These are phyloP conservation scores for Cladosporium velox DNA, from an alignment of 2,329 filamentous ascomycete genomes.

Conservation along the genomic window DNA sequence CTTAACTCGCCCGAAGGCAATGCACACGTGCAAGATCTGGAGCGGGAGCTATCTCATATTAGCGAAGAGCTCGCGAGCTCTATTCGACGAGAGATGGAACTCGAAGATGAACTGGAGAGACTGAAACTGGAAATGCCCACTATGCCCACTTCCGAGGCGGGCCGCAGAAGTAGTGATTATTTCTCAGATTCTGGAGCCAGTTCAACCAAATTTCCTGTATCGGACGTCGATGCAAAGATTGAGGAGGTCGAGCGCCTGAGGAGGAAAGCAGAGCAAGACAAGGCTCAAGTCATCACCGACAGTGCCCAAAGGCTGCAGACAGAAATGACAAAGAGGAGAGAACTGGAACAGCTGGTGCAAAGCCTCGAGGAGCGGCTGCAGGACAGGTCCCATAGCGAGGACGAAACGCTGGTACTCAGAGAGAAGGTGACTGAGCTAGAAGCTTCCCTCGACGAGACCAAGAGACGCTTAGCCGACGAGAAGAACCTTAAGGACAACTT, in stretches of 20 bases:
- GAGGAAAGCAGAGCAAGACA: constrained; percentile 84
- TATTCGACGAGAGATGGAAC: constrained; percentile 91
- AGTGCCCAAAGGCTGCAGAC: constrained; percentile 85
- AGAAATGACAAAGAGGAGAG: constrained; percentile 73
- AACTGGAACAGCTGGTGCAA: constrained; percentile 81
- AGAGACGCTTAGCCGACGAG: constrained; percentile 80
- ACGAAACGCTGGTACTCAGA: constrained; percentile 43
- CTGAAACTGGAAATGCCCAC: constrained; percentile 73
- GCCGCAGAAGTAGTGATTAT: constrained; percentile 89
- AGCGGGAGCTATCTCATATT: constrained; percentile 91
- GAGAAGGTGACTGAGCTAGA: constrained; percentile 76
- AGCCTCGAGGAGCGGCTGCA: constrained; percentile 77
- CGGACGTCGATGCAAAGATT: constrained; percentile 57
- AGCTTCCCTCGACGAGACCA: constrained; percentile 75
- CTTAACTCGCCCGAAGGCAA: constrained; percentile 35
- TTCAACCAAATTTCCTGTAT: constrained; percentile 72
- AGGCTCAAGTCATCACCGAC: constrained; percentile 80
- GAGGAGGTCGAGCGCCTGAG: constrained; percentile 82
- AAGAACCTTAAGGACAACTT: constrained; percentile 87
- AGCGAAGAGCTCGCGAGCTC: constrained; percentile 89
- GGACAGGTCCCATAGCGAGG: constrained; percentile 49
- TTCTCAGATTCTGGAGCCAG: constrained; percentile 95
- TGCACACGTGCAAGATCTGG: constrained; percentile 78
- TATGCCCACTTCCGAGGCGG: constrained; percentile 49
- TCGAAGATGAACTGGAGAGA: constrained; percentile 90